Evolutionary conservation across 768 basidiomycete genomes (phyloP).

Genomic region (Mycena vulgaris): DNA sequence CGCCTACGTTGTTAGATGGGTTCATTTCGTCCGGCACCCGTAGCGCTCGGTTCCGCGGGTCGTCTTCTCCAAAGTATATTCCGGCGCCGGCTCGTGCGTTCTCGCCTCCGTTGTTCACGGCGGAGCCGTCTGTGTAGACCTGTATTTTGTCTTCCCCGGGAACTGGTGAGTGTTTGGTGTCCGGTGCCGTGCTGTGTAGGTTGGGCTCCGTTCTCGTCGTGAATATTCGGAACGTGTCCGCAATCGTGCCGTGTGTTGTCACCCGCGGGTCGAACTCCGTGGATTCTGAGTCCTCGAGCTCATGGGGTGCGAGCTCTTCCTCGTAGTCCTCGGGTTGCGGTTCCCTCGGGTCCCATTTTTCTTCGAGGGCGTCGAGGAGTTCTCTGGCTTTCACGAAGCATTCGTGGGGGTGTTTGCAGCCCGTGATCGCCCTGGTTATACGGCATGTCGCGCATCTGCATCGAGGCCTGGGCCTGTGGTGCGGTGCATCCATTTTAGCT

Average conservation of each 20-base stretch:
- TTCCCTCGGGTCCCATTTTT: conserved; percentile 13
- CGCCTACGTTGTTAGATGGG: conserved; percentile 19
- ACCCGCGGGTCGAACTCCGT: background rate
- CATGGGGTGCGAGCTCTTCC: background rate
- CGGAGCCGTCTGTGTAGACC: conserved; percentile 20
- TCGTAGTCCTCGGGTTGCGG: conserved; percentile 18
- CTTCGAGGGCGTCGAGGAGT: conserved; percentile 5
- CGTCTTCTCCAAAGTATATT: conserved; percentile 3
- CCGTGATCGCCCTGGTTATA: background rate
- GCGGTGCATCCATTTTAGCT: background rate
- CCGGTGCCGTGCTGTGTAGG: no score
- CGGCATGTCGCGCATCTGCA: background rate
- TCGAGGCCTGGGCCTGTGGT: background rate
- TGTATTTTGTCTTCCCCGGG: background rate
- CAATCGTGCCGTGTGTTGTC: background rate
- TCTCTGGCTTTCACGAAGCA: conserved; percentile 4
- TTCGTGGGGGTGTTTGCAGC: conserved; percentile 2
- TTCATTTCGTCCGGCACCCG: background rate
- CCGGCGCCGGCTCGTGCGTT: conserved; percentile 19
- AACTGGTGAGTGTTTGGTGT: background rate
- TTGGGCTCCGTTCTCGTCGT: background rate
- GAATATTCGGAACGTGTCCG: background rate
- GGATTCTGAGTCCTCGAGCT: background rate
- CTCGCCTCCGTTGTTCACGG: conserved; percentile 17
- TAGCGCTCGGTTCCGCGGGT: conserved; percentile 9